These are phyloP conservation scores for Candida labiduridarum DNA, from an alignment of 1,139 yeast genomes.

Conservation along the genomic window DNA sequence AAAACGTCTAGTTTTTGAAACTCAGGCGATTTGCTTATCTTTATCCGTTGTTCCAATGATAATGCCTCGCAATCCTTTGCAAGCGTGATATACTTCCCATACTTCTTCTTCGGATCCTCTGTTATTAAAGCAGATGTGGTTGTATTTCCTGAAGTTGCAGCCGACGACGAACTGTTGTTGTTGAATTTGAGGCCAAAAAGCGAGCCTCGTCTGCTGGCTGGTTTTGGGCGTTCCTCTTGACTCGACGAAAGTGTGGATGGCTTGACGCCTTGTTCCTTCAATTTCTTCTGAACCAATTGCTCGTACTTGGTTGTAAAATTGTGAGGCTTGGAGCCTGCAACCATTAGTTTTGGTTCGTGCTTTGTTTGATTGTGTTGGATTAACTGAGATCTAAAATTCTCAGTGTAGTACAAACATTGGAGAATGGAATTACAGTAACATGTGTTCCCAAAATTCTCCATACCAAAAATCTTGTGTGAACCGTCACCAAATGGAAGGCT, in stretches of 20 bases:
- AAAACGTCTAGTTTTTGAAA: conserved; percentile 38
- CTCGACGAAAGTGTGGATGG: background rate
- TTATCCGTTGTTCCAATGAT: conserved; percentile 37
- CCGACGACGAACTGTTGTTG: conserved; percentile 8
- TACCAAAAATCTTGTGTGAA: conserved; percentile 76
- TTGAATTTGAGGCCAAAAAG: conserved; percentile 46
- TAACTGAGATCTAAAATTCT: conserved; percentile 64
- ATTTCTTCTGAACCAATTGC: conserved; percentile 38
- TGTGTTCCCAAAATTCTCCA: conserved; percentile 94
- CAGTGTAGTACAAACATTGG: conserved; percentile 81
- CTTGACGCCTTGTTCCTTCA: conserved; percentile 35
- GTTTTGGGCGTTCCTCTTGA: conserved; percentile 30
- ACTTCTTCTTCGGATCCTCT: conserved; percentile 21
- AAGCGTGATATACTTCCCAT: conserved; percentile 27
- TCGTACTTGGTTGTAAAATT: conserved; percentile 49
- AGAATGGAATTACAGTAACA: conserved; percentile 93
- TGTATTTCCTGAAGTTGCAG: conserved; percentile 1
- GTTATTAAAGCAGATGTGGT: conserved; percentile 16
- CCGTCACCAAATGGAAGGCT: conserved; percentile 55
- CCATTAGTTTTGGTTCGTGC: conserved; percentile 41
- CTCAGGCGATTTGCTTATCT: conserved; percentile 32
- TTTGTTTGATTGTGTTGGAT: conserved; percentile 32
- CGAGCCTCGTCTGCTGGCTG: conserved; percentile 35
- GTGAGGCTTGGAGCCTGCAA: conserved; percentile 49
- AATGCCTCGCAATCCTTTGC: conserved; percentile 39